These are phyloP conservation scores for Dothistroma pini DNA, from an alignment of 2,329 filamentous ascomycete species.

Conservation along the genomic window DNA sequence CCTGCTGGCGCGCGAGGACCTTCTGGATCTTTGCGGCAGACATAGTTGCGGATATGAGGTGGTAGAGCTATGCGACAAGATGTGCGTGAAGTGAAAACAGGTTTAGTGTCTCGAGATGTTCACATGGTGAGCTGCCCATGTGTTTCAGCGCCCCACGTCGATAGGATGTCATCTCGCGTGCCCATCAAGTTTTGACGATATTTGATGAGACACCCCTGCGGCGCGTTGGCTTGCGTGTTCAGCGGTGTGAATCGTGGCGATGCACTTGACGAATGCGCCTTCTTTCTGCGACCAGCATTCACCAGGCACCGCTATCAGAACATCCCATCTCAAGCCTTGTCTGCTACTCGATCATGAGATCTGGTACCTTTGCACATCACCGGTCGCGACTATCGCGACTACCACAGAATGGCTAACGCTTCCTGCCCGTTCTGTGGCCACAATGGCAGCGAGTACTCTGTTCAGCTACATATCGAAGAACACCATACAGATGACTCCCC, in stretches of 20 bases:
- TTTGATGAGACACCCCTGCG: not conserved
- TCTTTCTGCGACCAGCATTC: not conserved
- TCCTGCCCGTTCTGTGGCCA: slow-evolving; percentile 33
- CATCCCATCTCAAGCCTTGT: not conserved
- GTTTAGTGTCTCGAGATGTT: not conserved
- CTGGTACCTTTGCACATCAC: not conserved
- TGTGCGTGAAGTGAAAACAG: not conserved
- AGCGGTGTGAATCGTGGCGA: not conserved
- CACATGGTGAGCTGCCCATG: not conserved
- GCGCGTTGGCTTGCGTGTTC: not conserved
- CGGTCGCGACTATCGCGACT: slow-evolving; percentile 4
- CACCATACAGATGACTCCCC: slow-evolving; percentile 32
- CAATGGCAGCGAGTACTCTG: slow-evolving; percentile 24
- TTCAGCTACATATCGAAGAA: slow-evolving; percentile 35
- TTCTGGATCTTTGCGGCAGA: slow-evolving; percentile 56
- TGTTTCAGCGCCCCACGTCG: not conserved
- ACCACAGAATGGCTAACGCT: slow-evolving; percentile 23
- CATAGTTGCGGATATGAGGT: not conserved
- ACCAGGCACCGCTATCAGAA: not conserved
- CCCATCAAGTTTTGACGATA: not conserved
- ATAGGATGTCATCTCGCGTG: not conserved
- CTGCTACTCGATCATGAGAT: not conserved
- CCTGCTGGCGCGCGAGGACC: slow-evolving; percentile 70
- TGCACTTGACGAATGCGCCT: not conserved
- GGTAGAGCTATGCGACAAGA: not conserved